phyloP scores from a whole-genome alignment of 495 filamentous ascomycete genomes.

The Pyronema omphalodes region DNA sequence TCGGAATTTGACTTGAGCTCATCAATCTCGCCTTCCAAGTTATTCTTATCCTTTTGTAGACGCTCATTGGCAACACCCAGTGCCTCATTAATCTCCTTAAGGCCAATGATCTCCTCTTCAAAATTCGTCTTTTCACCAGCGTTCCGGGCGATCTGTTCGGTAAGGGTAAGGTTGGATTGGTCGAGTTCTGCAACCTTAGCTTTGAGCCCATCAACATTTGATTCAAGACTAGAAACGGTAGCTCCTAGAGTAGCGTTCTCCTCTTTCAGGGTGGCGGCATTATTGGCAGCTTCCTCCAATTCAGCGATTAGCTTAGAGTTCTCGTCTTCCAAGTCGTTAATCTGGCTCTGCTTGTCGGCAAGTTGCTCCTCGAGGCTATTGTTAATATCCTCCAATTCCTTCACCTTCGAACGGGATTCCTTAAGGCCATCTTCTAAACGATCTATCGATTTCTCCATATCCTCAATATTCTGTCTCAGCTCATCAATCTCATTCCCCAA shows the following conservation, averaged over 20 bases:
- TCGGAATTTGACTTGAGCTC: conserved; percentile 6
- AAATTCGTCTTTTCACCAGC: not conserved
- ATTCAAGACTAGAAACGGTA: conserved; percentile 8
- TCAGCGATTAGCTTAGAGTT: not conserved
- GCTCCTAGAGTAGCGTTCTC: conserved; percentile 7
- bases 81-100: conserved; percentile 1
- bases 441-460: conserved; percentile 4
- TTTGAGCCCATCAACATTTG: conserved; percentile 9
- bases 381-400: not conserved
- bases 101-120: not conserved
- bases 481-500: conserved; percentile 5
- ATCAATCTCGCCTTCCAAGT: conserved; percentile 6
- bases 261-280: not conserved
- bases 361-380: not conserved
- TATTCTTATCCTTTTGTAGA: conserved; percentile 1
- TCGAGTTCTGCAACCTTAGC: conserved; percentile 11
- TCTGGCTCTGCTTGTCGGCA: not conserved
- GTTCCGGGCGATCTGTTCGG: not conserved
- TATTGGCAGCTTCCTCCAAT: not conserved
- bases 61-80: not conserved
- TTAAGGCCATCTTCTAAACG: not conserved
- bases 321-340: not conserved
- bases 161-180: not conserved
- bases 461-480: conserved; percentile 7
- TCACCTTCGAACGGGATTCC: not conserved